phyloP scores from a whole-genome alignment of 345 rosid genomes.

The Dimocarpus longan region DNA sequence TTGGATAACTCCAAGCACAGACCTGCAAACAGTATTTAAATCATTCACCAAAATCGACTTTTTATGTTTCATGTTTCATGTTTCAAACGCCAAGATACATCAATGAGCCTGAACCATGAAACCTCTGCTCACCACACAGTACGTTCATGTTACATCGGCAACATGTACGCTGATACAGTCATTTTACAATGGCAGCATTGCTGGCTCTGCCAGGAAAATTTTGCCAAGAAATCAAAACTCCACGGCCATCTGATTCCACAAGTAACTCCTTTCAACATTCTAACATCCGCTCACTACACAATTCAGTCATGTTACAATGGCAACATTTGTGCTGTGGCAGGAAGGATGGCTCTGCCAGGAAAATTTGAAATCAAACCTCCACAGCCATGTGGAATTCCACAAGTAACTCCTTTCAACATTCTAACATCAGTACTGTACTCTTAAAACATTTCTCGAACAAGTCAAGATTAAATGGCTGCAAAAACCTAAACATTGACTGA shows the following conservation, averaged over 20 bases:
- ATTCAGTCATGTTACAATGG: background rate
- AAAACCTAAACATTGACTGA: background rate
- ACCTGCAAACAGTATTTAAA: background rate
- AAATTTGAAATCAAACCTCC: conserved; percentile 3
- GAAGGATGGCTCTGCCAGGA: background rate
- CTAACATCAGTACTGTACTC: background rate
- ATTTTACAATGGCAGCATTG: conserved; percentile 12
- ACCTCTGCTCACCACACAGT: background rate
- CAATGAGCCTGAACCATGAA: background rate
- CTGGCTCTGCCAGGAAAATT: conserved; percentile 1
- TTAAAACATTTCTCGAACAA: conserved; percentile 2
- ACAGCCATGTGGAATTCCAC: conserved; percentile 2
- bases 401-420: background rate
- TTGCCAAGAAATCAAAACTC: background rate
- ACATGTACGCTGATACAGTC: background rate
- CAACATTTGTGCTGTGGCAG: background rate
- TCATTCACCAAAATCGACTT: background rate
- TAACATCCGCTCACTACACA: background rate
- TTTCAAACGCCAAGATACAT: background rate
- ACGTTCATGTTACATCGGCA: conserved; percentile 12
- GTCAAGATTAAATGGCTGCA: background rate
- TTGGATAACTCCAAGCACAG: background rate
- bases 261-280: background rate
- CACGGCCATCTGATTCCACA: background rate
- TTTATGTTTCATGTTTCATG: background rate